Conservation (phyloP, 2,329 filamentous ascomycete species). For the Xylaria hypoxylon region DNA sequence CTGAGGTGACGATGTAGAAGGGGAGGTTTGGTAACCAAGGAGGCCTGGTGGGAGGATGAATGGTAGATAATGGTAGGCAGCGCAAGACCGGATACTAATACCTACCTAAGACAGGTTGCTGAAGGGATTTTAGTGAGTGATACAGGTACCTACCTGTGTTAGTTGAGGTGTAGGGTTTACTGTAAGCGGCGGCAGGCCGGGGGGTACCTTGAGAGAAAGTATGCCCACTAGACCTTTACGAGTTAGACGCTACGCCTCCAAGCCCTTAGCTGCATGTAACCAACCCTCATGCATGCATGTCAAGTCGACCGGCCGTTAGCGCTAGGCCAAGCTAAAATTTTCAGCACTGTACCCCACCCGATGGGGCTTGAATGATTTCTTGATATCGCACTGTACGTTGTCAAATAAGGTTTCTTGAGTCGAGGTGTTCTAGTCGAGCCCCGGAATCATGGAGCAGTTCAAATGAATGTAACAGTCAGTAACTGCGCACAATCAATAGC, state of each 20-base stretch:
- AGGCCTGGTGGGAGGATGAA: conserved; percentile 26
- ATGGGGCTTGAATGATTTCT: background rate
- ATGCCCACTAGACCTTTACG: conserved; percentile 16
- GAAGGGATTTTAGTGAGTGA: conserved; percentile 24
- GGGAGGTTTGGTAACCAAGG: conserved; percentile 31
- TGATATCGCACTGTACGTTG: conserved; percentile 26
- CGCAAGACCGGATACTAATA: conserved; percentile 31
- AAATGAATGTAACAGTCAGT: background rate
- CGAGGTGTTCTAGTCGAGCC: background rate
- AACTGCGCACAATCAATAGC: background rate
- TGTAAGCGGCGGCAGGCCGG: conserved; percentile 11
- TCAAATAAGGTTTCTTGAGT: conserved; percentile 4
- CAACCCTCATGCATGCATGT: conserved; percentile 36
- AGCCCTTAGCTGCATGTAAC: conserved; percentile 34
- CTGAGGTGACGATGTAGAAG: conserved; percentile 32
- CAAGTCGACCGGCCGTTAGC: conserved; percentile 32
- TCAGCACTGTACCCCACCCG: conserved; percentile 30
- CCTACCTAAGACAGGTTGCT: conserved; percentile 9
- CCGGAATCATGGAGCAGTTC: conserved; percentile 5
- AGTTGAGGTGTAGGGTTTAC: conserved; percentile 10
- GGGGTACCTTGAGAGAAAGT: conserved; percentile 24
- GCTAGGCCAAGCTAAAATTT: conserved; percentile 10
- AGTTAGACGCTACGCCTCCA: conserved; percentile 24
- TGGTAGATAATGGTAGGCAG: conserved; percentile 16
- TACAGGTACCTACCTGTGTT: conserved; percentile 10